phyloP scores from a whole-genome alignment of 768 basidiomycete genomes.

The Lentinula edodes region DNA sequence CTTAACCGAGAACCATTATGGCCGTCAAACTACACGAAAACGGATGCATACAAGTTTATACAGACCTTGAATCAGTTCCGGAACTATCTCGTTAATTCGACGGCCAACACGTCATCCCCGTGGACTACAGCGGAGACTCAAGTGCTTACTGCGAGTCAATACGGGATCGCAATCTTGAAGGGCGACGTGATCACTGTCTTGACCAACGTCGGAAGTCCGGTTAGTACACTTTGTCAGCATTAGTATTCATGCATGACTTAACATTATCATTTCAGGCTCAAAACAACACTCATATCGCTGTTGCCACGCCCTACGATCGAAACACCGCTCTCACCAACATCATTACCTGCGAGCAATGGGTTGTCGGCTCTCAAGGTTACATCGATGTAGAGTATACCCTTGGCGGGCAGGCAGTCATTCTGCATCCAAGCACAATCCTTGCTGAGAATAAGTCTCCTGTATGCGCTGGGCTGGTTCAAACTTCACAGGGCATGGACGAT shows the following conservation, averaged over 20 bases:
- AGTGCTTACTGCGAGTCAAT: conserved; percentile 42
- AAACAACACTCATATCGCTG: conserved; percentile 48
- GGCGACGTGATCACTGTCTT: conserved; percentile 55
- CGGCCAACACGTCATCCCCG: conserved; percentile 23
- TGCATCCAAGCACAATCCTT: conserved; percentile 33
- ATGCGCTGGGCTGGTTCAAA: conserved; percentile 17
- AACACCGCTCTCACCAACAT: conserved; percentile 52
- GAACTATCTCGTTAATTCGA: conserved; percentile 53
- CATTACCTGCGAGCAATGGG: conserved; percentile 61
- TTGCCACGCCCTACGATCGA: conserved; percentile 47
- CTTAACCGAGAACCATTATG: conserved; percentile 75
- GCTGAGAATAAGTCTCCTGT: conserved; percentile 31
- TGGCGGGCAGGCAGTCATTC: conserved; percentile 57
- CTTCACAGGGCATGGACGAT: background rate
- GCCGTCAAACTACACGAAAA: conserved; percentile 60
- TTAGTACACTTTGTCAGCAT: conserved; percentile 22
- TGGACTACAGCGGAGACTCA: conserved; percentile 50
- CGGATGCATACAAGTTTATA: conserved; percentile 52
- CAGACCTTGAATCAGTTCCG: conserved; percentile 62
- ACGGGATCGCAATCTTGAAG: conserved; percentile 62
- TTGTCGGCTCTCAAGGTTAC: conserved; percentile 60
- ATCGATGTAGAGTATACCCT: conserved; percentile 56
- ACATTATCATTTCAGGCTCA: conserved; percentile 37
- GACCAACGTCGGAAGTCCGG: conserved; percentile 73
- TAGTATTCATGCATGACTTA: background rate